These are phyloP conservation scores for Paracamarosporium sp. DNA, from an alignment of 2,329 filamentous ascomycete species.

Conservation along the genomic window DNA sequence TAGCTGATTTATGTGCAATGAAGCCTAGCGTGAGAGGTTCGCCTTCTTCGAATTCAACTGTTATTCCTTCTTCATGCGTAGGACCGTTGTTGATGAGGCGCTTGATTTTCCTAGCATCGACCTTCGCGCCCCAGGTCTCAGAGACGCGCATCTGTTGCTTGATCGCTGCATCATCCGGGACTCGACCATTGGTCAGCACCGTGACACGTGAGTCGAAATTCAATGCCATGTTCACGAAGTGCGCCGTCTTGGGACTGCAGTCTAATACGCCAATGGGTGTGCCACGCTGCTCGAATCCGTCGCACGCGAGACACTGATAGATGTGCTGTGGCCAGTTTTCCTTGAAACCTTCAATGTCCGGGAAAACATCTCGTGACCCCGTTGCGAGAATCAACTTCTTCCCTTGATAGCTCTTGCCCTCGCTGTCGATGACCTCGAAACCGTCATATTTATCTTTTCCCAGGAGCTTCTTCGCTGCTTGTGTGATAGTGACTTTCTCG, in stretches of 20 bases:
- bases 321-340: constrained; percentile 58
- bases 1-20: constrained; percentile 34
- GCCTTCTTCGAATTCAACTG: constrained; percentile 35
- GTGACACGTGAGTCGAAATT: constrained; percentile 35
- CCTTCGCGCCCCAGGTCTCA: constrained; percentile 26
- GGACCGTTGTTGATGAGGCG: constrained; percentile 36
- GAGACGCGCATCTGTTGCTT: constrained; percentile 28
- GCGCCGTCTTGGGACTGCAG: constrained; percentile 28
- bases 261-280: constrained; percentile 35
- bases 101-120: constrained; percentile 33
- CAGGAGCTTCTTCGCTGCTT: constrained; percentile 26
- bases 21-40: constrained; percentile 34
- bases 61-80: constrained; percentile 31
- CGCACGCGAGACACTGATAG: constrained; percentile 67
- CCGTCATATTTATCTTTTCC: constrained; percentile 28
- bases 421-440: constrained; percentile 52
- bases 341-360: constrained; percentile 59
- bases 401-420: constrained; percentile 54
- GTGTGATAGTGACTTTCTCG: constrained; percentile 29
- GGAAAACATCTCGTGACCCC: constrained; percentile 60
- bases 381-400: constrained; percentile 63
- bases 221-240: constrained; percentile 33
- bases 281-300: constrained; percentile 65
- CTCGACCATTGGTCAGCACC: constrained; percentile 32
- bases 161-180: constrained; percentile 16